phyloP scores from a whole-genome alignment of 305 asterid genomes.

The Euphrasia arctica region DNA sequence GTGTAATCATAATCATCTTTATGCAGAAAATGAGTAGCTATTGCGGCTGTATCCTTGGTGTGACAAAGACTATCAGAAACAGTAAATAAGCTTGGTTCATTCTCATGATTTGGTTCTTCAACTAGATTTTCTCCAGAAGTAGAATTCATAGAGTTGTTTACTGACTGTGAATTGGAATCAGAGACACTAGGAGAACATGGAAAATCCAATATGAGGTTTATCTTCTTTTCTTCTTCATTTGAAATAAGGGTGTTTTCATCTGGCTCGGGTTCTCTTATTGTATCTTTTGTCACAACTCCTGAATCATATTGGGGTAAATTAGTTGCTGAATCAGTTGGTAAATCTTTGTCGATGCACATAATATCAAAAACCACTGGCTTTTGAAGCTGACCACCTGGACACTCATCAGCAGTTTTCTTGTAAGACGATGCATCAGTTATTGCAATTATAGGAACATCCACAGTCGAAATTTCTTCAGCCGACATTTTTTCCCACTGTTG shows the following conservation, averaged over 20 bases:
- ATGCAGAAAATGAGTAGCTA: constrained; percentile 30
- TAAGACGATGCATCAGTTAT: constrained; percentile 29
- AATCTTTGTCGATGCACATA: constrained; percentile 27
- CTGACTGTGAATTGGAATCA: constrained; percentile 33
- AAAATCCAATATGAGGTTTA: constrained; percentile 29
- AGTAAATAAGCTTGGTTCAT: constrained; percentile 23
- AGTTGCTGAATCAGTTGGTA: neutral
- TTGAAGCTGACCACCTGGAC: constrained; percentile 33
- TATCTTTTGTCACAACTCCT: no score
- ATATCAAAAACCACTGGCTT: constrained; percentile 32
- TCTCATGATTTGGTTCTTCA: constrained; percentile 34
- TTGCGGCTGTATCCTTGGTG: constrained; percentile 28
- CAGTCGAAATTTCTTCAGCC: constrained; percentile 30
- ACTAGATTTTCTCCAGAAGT: constrained; percentile 33
- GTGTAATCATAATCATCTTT: constrained; percentile 27
- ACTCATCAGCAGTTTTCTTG: constrained; percentile 32
- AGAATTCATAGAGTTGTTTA: constrained; percentile 32
- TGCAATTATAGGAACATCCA: constrained; percentile 40
- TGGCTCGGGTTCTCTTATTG: constrained; percentile 13
- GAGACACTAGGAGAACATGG: constrained; percentile 31
- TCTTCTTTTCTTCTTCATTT: constrained; percentile 31
- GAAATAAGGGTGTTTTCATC: constrained; percentile 27
- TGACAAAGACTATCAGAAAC: constrained; percentile 28
- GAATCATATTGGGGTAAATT: no score
- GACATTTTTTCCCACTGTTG: constrained; percentile 37